Conservation (phyloP, 345 rosid genomes). For the Noccaea bulbosa region DNA sequence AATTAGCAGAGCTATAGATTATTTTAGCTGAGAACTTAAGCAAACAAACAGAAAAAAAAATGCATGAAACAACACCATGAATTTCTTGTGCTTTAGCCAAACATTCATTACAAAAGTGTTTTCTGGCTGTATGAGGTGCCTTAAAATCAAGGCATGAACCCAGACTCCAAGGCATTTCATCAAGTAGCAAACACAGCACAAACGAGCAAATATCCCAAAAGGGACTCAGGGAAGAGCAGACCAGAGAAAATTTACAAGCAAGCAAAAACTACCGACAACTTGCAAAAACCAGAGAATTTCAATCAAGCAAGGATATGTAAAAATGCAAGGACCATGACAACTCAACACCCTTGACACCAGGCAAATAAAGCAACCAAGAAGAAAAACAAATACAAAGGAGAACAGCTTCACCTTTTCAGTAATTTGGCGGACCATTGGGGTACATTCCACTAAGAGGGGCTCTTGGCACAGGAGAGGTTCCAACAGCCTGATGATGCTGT, state of each 20-base stretch:
- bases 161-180: not conserved
- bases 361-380: not conserved
- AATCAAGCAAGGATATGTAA: not conserved
- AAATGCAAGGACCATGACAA: slow-evolving; percentile 17
- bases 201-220: not conserved
- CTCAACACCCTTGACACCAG: not conserved
- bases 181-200: not conserved
- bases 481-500: slow-evolving; percentile 60
- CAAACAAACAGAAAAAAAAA: not conserved
- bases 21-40: not conserved
- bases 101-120: too few species aligned
- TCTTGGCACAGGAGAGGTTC: slow-evolving; percentile 68
- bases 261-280: slow-evolving; percentile 9
- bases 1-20: not conserved
- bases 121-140: not conserved
- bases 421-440: slow-evolving; percentile 66
- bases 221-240: not conserved
- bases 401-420: slow-evolving; percentile 55
- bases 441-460: slow-evolving; percentile 70
- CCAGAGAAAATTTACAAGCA: not conserved
- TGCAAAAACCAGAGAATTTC: slow-evolving; percentile 1
- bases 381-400: not conserved
- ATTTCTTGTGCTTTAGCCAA: not conserved
- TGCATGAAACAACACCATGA: not conserved
- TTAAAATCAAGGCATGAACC: not conserved